Base-by-base conservation (phyloP, 208 protist genomes). In the Naegleria fowleri region DNA sequence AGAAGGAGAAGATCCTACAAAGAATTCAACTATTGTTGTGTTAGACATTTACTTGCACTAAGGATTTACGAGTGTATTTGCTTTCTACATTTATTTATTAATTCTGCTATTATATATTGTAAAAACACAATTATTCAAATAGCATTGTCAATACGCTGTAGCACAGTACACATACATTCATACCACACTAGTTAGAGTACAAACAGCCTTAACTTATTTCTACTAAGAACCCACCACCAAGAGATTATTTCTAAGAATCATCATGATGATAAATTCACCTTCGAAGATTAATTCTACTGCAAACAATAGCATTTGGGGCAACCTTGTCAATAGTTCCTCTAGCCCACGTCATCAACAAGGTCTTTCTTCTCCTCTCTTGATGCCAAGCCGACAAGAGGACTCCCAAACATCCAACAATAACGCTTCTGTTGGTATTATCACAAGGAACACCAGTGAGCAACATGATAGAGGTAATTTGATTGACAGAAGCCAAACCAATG, bases 1-100 rank as follows among this genome's bases (percentile, higher is more conserved):
- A 67, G 55, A 67, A 67, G 55, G 55, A 67, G 55, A 67, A 67
- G 55, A 67, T 67, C 55, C 55, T 67, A 67, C 55, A 67, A 67
- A 22, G 1, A 48, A 48, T 48, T 48, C 43, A 48, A 48, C 43
- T 29, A 67, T 15, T 67, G 22, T 67, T 67, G 11, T 67, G 55
- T 67, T 67, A 58, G 51, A 48, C 43, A 48, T 48, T 48, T 1
- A 48, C 43, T 48, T 48, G 43, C 43, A 48, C 43, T 48, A 48
- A 48, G 43, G 7, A 7, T 48, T 9, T 48, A 48, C 43, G 43
- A 48, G 43, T 7, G 43, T 48, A 48, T 48, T 48, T 48, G 43
- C 7, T 48, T 48, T 29, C 4, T 29, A 22, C 3, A 67, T 29
- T 22, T 67, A 67, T 67, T 67, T 22, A 15, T 67, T 67, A 29